These are phyloP conservation scores for Fomitopsis pulvina DNA, from an alignment of 768 basidiomycete species.

Conservation along the genomic window DNA sequence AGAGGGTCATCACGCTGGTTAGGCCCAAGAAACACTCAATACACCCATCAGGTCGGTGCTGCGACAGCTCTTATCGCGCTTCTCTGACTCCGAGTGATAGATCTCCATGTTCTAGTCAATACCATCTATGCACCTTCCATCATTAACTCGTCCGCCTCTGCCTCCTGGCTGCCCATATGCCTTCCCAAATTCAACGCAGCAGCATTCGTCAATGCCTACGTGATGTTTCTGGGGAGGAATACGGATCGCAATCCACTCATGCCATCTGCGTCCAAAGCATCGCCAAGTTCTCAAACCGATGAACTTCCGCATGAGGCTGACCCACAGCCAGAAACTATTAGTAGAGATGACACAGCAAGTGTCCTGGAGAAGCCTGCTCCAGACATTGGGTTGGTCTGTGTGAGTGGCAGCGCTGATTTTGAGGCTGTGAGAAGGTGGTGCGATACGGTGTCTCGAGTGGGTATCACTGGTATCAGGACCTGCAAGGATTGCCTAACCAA, in stretches of 20 bases:
- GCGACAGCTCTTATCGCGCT: not conserved
- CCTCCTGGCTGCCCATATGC: slow-evolving; percentile 94
- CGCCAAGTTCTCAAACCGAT: not conserved
- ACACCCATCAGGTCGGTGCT: slow-evolving; percentile 71
- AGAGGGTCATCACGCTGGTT: slow-evolving; percentile 78
- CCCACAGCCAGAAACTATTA: not conserved
- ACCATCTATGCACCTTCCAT: slow-evolving; percentile 82
- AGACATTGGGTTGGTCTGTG: slow-evolving; percentile 59
- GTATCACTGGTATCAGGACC: slow-evolving; percentile 10
- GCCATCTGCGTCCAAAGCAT: not conserved
- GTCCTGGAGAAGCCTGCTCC: slow-evolving; percentile 11
- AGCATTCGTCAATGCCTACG: slow-evolving; percentile 88
- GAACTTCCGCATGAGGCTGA: not conserved
- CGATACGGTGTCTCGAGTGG: slow-evolving; percentile 53
- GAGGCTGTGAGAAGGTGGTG: slow-evolving; percentile 79
- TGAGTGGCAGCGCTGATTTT: slow-evolving; percentile 80
- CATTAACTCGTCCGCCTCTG: slow-evolving; percentile 67
- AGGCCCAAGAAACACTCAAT: slow-evolving; percentile 92
- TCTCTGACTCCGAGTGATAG: slow-evolving; percentile 30
- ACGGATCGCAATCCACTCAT: not conserved
- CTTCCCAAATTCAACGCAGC: slow-evolving; percentile 89
- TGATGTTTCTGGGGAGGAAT: slow-evolving; percentile 52
- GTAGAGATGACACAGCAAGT: not conserved
- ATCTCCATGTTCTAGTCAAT: slow-evolving; percentile 90
- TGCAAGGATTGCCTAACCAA: not conserved